These are phyloP conservation scores for Acer yangbiense DNA, from an alignment of 345 rosid genomes.

Conservation along the genomic window DNA sequence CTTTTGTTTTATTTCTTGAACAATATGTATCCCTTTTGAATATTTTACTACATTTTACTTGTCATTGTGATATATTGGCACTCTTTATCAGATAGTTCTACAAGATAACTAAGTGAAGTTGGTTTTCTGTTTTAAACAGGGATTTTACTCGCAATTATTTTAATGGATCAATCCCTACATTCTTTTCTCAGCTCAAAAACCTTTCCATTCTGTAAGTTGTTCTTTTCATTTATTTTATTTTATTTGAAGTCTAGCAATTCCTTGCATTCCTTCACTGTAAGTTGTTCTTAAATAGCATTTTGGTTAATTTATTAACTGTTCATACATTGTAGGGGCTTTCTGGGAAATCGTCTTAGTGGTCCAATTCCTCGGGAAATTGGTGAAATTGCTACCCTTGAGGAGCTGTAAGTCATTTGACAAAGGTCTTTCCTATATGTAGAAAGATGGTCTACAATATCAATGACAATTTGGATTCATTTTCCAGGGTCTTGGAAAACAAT, in stretches of 20 bases:
- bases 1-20: neutral
- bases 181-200: constrained; percentile 45
- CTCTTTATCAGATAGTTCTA: neutral
- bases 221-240: constrained; percentile 7
- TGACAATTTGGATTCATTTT: constrained; percentile 16
- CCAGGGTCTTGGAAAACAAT: constrained; percentile 72
- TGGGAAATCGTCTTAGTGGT: constrained; percentile 72
- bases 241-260: neutral
- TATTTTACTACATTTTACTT: neutral
- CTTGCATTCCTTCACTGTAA: neutral
- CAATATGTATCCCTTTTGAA: neutral
- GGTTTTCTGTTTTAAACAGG: constrained; percentile 36
- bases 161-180: constrained; percentile 67
- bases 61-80: neutral
- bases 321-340: constrained; percentile 43
- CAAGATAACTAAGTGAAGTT: neutral
- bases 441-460: neutral
- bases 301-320: neutral
- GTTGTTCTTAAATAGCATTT: neutral
- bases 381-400: constrained; percentile 50
- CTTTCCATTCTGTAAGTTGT: constrained; percentile 55
- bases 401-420: constrained; percentile 49
- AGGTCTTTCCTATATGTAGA: neutral
- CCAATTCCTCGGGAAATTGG: constrained; percentile 63
- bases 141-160: constrained; percentile 75